Base-by-base conservation (phyloP, 2,329 filamentous ascomycete species). In the Alternaria brassicae region DNA sequence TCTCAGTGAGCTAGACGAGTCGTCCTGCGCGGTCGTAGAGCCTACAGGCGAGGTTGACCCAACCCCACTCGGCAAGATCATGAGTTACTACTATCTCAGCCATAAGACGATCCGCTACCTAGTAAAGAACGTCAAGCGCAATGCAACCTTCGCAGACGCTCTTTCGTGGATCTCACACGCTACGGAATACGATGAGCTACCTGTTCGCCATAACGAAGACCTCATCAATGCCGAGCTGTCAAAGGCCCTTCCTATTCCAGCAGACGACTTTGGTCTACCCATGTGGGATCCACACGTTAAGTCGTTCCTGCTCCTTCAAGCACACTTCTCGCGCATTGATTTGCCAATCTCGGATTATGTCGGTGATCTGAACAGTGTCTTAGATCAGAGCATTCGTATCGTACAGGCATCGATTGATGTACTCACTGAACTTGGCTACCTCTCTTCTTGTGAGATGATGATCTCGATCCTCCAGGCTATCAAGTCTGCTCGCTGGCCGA, bases 231-330 rank as follows among this genome's bases (percentile, higher is more conserved):
- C 87, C 4, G 92, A 97, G 68, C 84, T 99, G 3, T 92, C 93
- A 6, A 87, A 88, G 58, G 92, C 93, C 62, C 82, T 99, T 1
- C 91, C 93, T 0, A 87, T 95, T 52, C 79, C 83, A 28, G 85
- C 84, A 5, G 85, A 88, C 17, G 77, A 80, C 17, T 84, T 89
- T 68, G 89, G 88, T 9, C 81, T 97, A 39, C 94, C 94, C 1
- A 91, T 99, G 89, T 99, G 95, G 95, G 95, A 99, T 80, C 95
- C 95, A 0, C 95, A 99, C 74, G 92, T 98, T 73, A 99, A 99
- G 78, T 89, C 95, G 0, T 98, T 97, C 81, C 81, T 99, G 36
- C 85, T 99, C 2, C 85, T 99, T 0, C 96, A 99, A 78, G 93
- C 95, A 0, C 93, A 97, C 79, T 96, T 99, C 87, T 92, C 91